Evolutionary conservation across 768 basidiomycete genomes (phyloP).

Genomic region (Boletus subparvulus): DNA sequence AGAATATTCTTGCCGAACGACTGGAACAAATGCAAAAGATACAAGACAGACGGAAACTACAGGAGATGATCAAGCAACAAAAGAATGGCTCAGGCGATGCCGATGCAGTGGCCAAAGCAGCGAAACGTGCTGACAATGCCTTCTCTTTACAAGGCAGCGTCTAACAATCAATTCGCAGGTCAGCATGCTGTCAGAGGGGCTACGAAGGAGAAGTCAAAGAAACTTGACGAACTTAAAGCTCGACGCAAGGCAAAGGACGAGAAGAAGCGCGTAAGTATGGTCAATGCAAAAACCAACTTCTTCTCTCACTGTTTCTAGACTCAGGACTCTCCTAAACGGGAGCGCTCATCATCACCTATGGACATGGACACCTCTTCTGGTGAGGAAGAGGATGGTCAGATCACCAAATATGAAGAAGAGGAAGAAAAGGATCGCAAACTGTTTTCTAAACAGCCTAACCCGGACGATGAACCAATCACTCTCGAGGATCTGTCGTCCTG

Average conservation of each 20-base stretch:
- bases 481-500: constrained; percentile 60
- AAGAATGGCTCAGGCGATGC: constrained; percentile 46
- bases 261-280: constrained; percentile 66
- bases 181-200: constrained; percentile 71
- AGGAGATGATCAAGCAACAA: constrained; percentile 71
- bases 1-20: constrained; percentile 79
- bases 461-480: constrained; percentile 48
- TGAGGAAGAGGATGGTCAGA: constrained; percentile 78
- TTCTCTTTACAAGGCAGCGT: constrained; percentile 1
- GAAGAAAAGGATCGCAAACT: constrained; percentile 62
- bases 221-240: constrained; percentile 83
- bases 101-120: constrained; percentile 67
- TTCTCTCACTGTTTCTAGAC: constrained; percentile 36
- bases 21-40: constrained; percentile 77
- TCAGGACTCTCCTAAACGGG: constrained; percentile 60
- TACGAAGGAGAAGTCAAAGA: constrained; percentile 77
- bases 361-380: constrained; percentile 82
- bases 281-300: not conserved
- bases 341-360: constrained; percentile 77
- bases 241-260: constrained; percentile 87
- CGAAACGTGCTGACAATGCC: constrained; percentile 59
- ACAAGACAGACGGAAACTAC: constrained; percentile 67
- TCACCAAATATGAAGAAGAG: constrained; percentile 69
- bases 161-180: constrained; percentile 42
- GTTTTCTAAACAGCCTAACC: constrained; percentile 42